Evolutionary conservation across 2,329 filamentous ascomycete genomes (phyloP).

Genomic region (Aureobasidium sp.): DNA sequence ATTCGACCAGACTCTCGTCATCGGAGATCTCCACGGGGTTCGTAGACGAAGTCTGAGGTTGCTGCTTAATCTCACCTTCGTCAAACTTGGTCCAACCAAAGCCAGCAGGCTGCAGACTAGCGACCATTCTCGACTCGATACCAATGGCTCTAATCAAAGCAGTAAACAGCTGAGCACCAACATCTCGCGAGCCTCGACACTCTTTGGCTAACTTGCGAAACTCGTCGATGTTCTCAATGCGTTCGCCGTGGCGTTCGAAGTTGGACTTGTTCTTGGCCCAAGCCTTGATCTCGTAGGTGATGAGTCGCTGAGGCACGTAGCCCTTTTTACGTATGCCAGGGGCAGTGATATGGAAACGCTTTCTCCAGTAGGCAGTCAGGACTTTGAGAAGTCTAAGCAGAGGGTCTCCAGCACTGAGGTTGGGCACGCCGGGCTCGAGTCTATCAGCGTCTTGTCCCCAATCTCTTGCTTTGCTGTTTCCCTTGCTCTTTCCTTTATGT

Average conservation of each 20-base stretch:
- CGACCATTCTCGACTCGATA: slow-evolving; percentile 73
- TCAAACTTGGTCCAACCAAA: slow-evolving; percentile 88
- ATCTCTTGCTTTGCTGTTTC: slow-evolving; percentile 47
- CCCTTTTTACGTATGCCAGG: slow-evolving; percentile 83
- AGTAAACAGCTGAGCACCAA: slow-evolving; percentile 84
- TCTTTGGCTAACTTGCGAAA: slow-evolving; percentile 61
- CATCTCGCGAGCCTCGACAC: slow-evolving; percentile 74
- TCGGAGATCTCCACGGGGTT: slow-evolving; percentile 10
- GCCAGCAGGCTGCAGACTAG: slow-evolving; percentile 75
- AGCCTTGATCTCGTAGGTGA: slow-evolving; percentile 65
- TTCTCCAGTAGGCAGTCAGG: slow-evolving; percentile 81
- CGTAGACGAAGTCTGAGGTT: slow-evolving; percentile 7
- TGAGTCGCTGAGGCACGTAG: slow-evolving; percentile 67
- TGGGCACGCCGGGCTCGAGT: slow-evolving; percentile 60
- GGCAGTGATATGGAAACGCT: slow-evolving; percentile 65
- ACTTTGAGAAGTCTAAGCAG: slow-evolving; percentile 66
- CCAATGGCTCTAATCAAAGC: slow-evolving; percentile 72
- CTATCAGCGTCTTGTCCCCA: slow-evolving; percentile 64
- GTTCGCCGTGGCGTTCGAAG: slow-evolving; percentile 63
- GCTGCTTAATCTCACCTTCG: slow-evolving; percentile 51
- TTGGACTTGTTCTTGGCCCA: slow-evolving; percentile 58
- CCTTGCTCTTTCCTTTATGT: slow-evolving; percentile 35
- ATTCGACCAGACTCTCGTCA: slow-evolving; percentile 11
- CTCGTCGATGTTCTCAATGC: slow-evolving; percentile 54
- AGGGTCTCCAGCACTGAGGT: slow-evolving; percentile 77